Evolutionary conservation across 192 early-diverging fungal genomes (phyloP), one percentile per base, ranked within the genome.

Genomic region (Mortierella claussenii): DNA sequence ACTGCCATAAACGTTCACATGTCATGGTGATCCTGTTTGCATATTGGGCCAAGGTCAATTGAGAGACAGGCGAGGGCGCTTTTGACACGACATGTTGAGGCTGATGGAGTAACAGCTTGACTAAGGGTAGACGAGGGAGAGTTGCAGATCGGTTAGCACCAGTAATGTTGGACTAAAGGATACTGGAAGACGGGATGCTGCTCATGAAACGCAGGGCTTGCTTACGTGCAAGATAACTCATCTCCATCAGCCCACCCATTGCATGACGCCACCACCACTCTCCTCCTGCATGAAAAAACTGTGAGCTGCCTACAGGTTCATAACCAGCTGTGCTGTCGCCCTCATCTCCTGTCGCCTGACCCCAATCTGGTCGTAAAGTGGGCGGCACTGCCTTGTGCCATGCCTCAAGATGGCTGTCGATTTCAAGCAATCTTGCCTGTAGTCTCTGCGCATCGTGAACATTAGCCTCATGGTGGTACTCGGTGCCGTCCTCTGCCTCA

Each of bases 191-290:
- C n/a, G n/a, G n/a, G n/a, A n/a, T n/a, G n/a, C n/a, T n/a, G n/a
- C n/a, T n/a, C n/a, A n/a, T n/a, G n/a, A n/a, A n/a, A n/a, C n/a
- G n/a, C n/a, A n/a, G n/a, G n/a, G n/a, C n/a, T n/a, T n/a, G n/a
- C n/a, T 66, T 76, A 76, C 73, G 73, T 13, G 51, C 73, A 42
- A 43, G 42, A 20, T 76, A 76, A 31, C 60, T 61, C 53, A 76
- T 60, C 24, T 76, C 73, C 2, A 67, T 44, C 58, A 76, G 24
- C 7, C 58, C 44, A 4, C 73, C 73, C 51, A 67, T 56, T 0
- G 63, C 51, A 49, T 76, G 73, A 6, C 65, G 73, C 73, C 73
- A 76, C 73, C 73, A 76, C 73, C 73, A 76, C 32, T 76, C 73
- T 33, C 73, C 73, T 6, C 73, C 73, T 10, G 63, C 73, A 24